Base-by-base conservation (phyloP, 1,284 basidiomycete species). In the Athelia sp. region DNA sequence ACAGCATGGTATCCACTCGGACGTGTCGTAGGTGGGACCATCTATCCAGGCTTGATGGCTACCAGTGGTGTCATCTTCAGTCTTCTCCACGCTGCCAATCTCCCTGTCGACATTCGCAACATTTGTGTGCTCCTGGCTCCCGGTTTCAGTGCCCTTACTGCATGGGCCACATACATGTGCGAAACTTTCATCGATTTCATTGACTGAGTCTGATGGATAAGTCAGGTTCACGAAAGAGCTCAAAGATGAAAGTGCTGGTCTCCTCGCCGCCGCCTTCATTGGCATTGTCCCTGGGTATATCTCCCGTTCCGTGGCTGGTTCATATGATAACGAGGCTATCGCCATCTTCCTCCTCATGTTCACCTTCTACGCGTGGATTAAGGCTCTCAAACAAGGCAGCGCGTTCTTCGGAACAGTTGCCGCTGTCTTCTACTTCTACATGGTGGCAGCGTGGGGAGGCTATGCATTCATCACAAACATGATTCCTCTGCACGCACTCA, bases 381-480 rank as follows among this genome's bases (percentile, higher is more conserved):
- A 92, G 64, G 95, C 97, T 19, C 75, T 98, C 51, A 98, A 98
- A 71, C 81, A 84, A 43, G 97, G 97, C 35, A 95, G 91, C 52
- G 93, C 93, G 0, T 81, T 96, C 54, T 98, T 84, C 63, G 96
- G 94, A 34, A 91, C 91, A 18, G 65, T 90, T 44, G 87, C 95
- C 19, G 97, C 95, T 6, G 72, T 99, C 14, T 98, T 99, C 73
- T 99, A 99, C 75, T 98, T 98, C 58, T 99, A 98, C 80, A 99
- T 99, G 97, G 97, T 99, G 15, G 96, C 97, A 45, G 97, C 97
- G 13, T 99, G 97, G 97, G 97, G 97, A 88, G 97, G 97, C 57
- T 99, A 99, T 70, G 97, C 93, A 1, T 99, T 99, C 78, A 99
- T 99, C 70, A 99, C 97, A 51, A 99, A 99, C 79, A 98, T 99